These are phyloP conservation scores for Gigaspora rosea DNA, from an alignment of 192 early-diverging fungal species.

Conservation along the genomic window DNA sequence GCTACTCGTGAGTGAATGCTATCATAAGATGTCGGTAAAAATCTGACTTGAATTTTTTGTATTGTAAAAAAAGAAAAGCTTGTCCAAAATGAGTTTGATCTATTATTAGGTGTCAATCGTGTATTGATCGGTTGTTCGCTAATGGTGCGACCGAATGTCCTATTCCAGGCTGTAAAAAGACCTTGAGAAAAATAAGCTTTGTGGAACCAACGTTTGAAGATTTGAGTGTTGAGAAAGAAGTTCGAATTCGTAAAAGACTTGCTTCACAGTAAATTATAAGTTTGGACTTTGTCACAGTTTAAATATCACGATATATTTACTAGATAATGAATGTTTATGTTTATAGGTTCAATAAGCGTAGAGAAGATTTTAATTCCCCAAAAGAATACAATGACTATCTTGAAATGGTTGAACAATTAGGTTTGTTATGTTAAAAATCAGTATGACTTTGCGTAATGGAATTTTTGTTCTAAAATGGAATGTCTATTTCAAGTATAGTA, in stretches of 20 bases:
- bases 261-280: slow-evolving; percentile 56
- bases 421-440: slow-evolving; percentile 43
- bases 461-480: neutral
- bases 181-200: slow-evolving; percentile 82
- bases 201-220: slow-evolving; percentile 92
- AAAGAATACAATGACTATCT: slow-evolving; percentile 87
- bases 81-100: neutral
- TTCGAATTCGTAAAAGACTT: slow-evolving; percentile 77
- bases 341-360: slow-evolving; percentile 56
- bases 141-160: slow-evolving; percentile 84
- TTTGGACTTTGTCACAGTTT: neutral
- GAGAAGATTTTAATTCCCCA: slow-evolving; percentile 79
- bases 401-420: slow-evolving; percentile 86
- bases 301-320: neutral
- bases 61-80: neutral
- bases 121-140: slow-evolving; percentile 83
- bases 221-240: slow-evolving; percentile 91
- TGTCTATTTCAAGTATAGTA: slow-evolving; percentile 38
- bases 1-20: slow-evolving; percentile 91
- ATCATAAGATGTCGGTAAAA: slow-evolving; percentile 84
- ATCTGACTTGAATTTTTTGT: neutral
- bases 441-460: neutral
- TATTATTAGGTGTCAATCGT: slow-evolving; percentile 79
- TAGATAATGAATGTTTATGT: neutral
- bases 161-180: slow-evolving; percentile 72